phyloP scores from a whole-genome alignment of 225 moss, liverwort and hornwort species.

The Marchantia paleacea region DNA sequence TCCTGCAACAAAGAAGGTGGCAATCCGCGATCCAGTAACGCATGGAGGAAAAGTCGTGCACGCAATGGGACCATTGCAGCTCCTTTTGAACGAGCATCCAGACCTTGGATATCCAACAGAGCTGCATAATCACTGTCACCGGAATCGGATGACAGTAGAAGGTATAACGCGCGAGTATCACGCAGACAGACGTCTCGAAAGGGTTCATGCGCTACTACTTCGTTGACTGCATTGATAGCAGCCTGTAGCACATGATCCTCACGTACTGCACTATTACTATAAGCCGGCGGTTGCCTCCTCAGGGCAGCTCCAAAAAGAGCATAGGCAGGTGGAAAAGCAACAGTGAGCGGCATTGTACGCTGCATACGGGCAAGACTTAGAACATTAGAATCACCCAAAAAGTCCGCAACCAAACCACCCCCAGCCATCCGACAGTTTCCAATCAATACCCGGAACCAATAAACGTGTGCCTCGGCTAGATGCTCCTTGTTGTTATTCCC shows the following conservation, averaged over 20 bases:
- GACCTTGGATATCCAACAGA: slow-evolving; percentile 79
- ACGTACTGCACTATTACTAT: slow-evolving; percentile 50
- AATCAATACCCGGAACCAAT: slow-evolving; percentile 89
- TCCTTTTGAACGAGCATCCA: slow-evolving; percentile 63
- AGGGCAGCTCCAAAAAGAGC: slow-evolving; percentile 80
- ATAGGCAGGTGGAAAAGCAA: slow-evolving; percentile 86
- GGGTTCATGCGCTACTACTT: slow-evolving; percentile 92
- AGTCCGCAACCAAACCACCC: slow-evolving; percentile 83
- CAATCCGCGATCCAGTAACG: slow-evolving; percentile 85
- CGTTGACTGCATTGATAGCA: slow-evolving; percentile 73
- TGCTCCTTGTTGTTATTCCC: slow-evolving; percentile 70
- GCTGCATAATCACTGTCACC: slow-evolving; percentile 87
- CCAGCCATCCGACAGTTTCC: slow-evolving; percentile 82
- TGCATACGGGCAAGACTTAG: slow-evolving; percentile 82
- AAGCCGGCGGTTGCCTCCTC: slow-evolving; percentile 64
- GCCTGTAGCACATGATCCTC: slow-evolving; percentile 80
- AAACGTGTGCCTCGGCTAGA: slow-evolving; percentile 79
- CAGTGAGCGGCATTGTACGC: slow-evolving; percentile 69
- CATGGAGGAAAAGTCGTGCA: slow-evolving; percentile 83
- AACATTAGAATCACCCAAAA: slow-evolving; percentile 77
- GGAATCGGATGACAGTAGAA: slow-evolving; percentile 68
- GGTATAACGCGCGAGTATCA: slow-evolving; percentile 77
- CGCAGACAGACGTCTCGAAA: slow-evolving; percentile 93
- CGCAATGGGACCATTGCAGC: slow-evolving; percentile 81
- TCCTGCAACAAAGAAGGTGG: slow-evolving; percentile 52